Evolutionary conservation across 164 flowering plant species (phyloP).

Genomic region (Chloranthus sessilifolius): DNA sequence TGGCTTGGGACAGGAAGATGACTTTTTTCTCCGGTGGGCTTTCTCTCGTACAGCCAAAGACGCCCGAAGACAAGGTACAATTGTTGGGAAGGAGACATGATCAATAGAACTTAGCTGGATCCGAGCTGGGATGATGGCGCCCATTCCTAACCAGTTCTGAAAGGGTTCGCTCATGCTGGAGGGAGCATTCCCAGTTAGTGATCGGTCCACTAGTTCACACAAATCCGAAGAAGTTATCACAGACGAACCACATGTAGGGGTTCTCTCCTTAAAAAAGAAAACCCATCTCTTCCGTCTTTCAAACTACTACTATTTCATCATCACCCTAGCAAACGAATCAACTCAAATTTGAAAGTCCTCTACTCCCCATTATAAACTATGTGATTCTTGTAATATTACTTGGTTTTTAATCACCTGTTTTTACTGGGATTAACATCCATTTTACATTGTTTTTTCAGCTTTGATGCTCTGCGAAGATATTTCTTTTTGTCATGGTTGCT

Average conservation of each 20-base stretch:
- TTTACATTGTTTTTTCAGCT: too few species aligned
- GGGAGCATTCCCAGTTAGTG: neutral
- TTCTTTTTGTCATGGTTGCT: too few species aligned
- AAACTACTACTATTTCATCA: too few species aligned
- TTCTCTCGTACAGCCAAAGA: neutral
- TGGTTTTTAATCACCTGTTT: too few species aligned
- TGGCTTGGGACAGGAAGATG: neutral
- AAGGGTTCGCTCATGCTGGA: neutral
- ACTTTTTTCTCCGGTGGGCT: neutral
- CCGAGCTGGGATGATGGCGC: neutral
- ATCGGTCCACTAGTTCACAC: neutral
- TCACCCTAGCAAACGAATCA: too few species aligned
- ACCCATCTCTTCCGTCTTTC: too few species aligned
- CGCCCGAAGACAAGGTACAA: neutral
- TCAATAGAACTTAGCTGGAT: slow-evolving; percentile 1
- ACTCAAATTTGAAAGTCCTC: too few species aligned
- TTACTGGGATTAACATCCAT: too few species aligned
- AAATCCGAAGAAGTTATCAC: neutral
- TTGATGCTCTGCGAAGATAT: too few species aligned
- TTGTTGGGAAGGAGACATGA: neutral
- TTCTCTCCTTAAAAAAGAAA: too few species aligned
- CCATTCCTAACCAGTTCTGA: slow-evolving; percentile 3
- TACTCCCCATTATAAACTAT: too few species aligned
- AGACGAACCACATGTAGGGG: neutral
- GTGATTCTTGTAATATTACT: too few species aligned